A percentile compares a stretch with the other conserved stretches of the same genome.
These are phyloP conservation scores for Populus tomentosa DNA, from an alignment of 441 rosid species.

Conservation along the genomic window DNA sequence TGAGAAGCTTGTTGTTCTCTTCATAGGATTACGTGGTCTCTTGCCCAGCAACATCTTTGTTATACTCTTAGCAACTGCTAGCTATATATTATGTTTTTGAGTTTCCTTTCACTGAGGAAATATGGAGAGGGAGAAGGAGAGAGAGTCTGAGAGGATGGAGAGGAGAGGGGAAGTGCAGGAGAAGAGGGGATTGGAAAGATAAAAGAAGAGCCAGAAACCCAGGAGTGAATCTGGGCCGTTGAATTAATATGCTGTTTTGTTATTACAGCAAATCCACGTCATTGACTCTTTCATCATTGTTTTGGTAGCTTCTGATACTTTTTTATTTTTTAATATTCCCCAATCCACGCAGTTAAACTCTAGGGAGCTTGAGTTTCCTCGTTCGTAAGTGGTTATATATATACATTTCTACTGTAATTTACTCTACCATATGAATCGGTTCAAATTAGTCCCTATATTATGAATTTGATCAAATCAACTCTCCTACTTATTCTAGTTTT, in stretches of 20 bases:
- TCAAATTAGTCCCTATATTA: too few species aligned
- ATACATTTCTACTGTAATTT: too few species aligned
- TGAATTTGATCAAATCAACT: too few species aligned
- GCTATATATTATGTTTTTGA: background rate
- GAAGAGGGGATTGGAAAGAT: slow-evolving; percentile 30
- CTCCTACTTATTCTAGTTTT: too few species aligned
- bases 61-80: background rate
- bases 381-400: too few species aligned
- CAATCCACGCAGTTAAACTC: too few species aligned
- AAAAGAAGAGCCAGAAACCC: slow-evolving; percentile 48
- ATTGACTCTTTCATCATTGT: background rate
- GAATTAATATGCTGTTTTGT: background rate
- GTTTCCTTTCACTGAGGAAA: background rate
- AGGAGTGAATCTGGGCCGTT: slow-evolving; percentile 57
- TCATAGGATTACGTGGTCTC: slow-evolving; percentile 73
- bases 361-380: too few species aligned
- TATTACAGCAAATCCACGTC: slow-evolving; percentile 22
- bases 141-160: slow-evolving; percentile 5
- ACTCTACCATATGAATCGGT: too few species aligned
- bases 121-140: background rate
- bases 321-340: too few species aligned
- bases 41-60: slow-evolving; percentile 66
- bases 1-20: slow-evolving; percentile 77
- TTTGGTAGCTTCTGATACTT: too few species aligned
- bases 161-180: slow-evolving; percentile 11